Base-by-base conservation (phyloP, 1,284 basidiomycete species). In the Vanrija sp. region DNA sequence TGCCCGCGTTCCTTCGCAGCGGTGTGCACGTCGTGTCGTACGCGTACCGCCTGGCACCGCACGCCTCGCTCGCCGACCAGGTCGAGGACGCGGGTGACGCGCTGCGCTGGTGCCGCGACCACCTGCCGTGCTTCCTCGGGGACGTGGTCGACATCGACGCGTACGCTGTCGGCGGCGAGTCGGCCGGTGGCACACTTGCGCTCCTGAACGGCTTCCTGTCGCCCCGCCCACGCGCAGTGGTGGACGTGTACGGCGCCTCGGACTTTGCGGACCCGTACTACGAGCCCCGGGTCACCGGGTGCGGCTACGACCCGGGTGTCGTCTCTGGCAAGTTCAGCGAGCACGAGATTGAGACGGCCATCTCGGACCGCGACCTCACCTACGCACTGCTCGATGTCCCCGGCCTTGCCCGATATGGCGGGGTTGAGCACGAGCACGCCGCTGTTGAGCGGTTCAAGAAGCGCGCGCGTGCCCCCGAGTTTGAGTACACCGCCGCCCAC, bases 81-180 rank as follows among this genome's bases (percentile, higher is more conserved):
- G 26, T 55, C n/a, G 43, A 38, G 16, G 61, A 63, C 51, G 50
- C 38, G 10, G 38, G 42, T 3, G 61, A 60, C 38, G 61, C 61
- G 0, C 46, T 50, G 12, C 50, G 14, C 4, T 63, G 61, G 61
- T 57, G 55, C 38, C 51, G 50, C 12, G 23, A 39, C 5, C 19
- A 60, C 48, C 53, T 63, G 14, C 40, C 42, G 1, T 16, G 52
- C 7, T 51, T 55, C 43, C 57, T 51, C 19, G 45, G 46, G 9
- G 19, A 28, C 5, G 43, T 47, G 15, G 53, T 69, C 43, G 60
- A 63, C 49, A 46, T 70, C 5, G 52, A 62, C 8, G 29, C 47
- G 18, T 69, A 60, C 43, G 58, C 61, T 26, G 62, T 67, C 16
- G 69, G 51, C 3, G 71, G 71, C 1, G 69, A 71, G 46, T 58